A percentile compares a stretch with the other conserved stretches of the same genome.
These are phyloP conservation scores for Trypanosoma brucei DNA, from an alignment of 208 protist genomes.

Conservation along the genomic window DNA sequence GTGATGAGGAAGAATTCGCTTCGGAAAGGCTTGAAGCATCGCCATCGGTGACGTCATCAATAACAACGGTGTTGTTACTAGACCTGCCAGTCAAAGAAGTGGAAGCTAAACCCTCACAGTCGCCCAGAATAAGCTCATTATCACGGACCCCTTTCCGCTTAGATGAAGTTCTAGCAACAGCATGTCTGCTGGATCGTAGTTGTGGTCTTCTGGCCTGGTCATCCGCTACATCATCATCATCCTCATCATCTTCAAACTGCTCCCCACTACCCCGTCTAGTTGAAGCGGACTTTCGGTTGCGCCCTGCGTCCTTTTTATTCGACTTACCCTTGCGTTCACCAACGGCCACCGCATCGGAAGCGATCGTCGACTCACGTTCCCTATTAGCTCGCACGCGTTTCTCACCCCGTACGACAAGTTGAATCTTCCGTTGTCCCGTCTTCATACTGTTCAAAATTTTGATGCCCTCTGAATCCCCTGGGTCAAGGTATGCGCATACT, in stretches of 20 bases:
- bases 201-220: too few species aligned
- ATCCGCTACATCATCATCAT: too few species aligned
- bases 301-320: too few species aligned
- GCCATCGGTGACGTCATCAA: slow-evolving; percentile 1
- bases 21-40: neutral
- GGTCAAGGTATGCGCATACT: slow-evolving; percentile 62
- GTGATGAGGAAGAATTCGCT: too few species aligned
- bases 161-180: too few species aligned
- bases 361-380: too few species aligned
- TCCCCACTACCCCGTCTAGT: too few species aligned
- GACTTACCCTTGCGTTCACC: too few species aligned
- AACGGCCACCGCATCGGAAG: too few species aligned
- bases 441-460: slow-evolving; percentile 40
- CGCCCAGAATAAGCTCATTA: slow-evolving; percentile 11
- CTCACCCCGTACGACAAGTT: slow-evolving; percentile 41
- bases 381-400: neutral
- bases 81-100: neutral
- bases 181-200: too few species aligned
- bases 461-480: slow-evolving; percentile 36
- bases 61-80: slow-evolving; percentile 1
- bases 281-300: too few species aligned
- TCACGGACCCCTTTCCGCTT: neutral
- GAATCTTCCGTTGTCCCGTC: slow-evolving; percentile 22
- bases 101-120: slow-evolving; percentile 12
- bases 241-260: too few species aligned